A percentile compares a stretch with the other conserved stretches of the same genome.
Evolutionary conservation across 2,329 filamentous ascomycete genomes (phyloP).

Genomic region (Paraphoma chrysanthemicola): DNA sequence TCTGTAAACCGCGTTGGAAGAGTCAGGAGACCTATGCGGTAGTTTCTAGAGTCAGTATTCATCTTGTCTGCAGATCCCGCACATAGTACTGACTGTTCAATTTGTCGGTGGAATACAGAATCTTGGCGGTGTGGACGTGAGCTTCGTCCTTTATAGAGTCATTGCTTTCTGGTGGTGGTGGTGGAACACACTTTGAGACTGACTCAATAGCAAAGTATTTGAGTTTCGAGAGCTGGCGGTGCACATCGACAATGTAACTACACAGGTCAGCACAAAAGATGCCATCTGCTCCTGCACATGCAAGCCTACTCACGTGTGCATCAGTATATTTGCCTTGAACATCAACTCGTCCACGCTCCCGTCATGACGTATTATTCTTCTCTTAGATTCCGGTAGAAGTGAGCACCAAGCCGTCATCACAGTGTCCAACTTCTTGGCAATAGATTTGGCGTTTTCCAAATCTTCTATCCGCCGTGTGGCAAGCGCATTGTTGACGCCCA

Average conservation of each 20-base stretch:
- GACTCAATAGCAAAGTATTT: conserved; percentile 24
- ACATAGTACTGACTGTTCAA: conserved; percentile 9
- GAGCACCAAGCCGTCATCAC: conserved; percentile 75
- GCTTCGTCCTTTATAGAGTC: conserved; percentile 18
- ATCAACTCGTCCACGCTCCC: conserved; percentile 83
- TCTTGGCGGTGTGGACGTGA: conserved; percentile 30
- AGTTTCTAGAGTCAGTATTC: too few relatives aligned
- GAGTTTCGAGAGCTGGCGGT: conserved; percentile 25
- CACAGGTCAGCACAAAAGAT: not conserved
- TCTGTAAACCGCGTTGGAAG: conserved; percentile 23
- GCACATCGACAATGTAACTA: conserved; percentile 31
- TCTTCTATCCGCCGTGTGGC: conserved; percentile 22
- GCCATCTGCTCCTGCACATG: too few relatives aligned
- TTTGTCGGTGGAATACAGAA: conserved; percentile 23
- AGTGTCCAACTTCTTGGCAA: conserved; percentile 50
- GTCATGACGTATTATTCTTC: conserved; percentile 69
- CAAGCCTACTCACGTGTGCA: conserved; percentile 18
- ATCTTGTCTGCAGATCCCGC: too few relatives aligned
- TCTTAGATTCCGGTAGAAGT: conserved; percentile 74
- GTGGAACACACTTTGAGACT: conserved; percentile 28
- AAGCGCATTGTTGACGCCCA: conserved; percentile 77
- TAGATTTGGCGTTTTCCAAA: conserved; percentile 15
- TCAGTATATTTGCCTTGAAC: conserved; percentile 70
- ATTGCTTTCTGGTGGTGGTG: conserved; percentile 24
- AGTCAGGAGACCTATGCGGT: conserved; percentile 18